phyloP scores from a whole-genome alignment of 352 stramenopile genomes.

The Pythium apleroticum region DNA sequence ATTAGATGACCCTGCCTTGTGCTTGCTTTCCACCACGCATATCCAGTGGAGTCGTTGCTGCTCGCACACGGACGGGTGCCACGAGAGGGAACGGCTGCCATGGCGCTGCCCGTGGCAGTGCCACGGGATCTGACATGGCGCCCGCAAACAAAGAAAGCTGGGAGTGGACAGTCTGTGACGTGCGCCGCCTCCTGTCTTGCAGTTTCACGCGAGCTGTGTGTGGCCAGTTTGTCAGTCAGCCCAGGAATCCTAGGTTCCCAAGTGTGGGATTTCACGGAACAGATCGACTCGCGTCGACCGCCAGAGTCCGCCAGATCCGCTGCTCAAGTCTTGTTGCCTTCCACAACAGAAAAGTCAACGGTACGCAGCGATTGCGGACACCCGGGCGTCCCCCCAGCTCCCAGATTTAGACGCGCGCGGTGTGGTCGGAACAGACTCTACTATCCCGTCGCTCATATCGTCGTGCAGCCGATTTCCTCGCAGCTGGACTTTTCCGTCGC shows the following conservation, averaged over 20 bases:
- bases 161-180: conserved; percentile 23
- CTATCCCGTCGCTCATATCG: not conserved
- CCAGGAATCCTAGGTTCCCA: not conserved
- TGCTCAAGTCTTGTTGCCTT: not conserved
- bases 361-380: not conserved
- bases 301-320: not conserved
- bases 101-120: too few species aligned
- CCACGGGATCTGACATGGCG: not conserved
- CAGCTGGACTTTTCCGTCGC: not conserved
- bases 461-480: not conserved
- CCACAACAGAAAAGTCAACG: conserved; percentile 1
- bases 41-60: not conserved
- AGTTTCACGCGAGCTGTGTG: not conserved
- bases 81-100: not conserved
- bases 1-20: not conserved
- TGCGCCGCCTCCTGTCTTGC: conserved; percentile 12
- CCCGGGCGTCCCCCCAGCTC: too few species aligned
- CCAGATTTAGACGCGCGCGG: not conserved
- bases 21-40: not conserved
- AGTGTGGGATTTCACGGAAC: not conserved
- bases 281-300: not conserved
- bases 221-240: not conserved
- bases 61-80: not conserved
- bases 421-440: not conserved
- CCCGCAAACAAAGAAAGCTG: not conserved